Evolutionary conservation across 345 rosid genomes (phyloP).

Genomic region (Cardamine resedifolia): DNA sequence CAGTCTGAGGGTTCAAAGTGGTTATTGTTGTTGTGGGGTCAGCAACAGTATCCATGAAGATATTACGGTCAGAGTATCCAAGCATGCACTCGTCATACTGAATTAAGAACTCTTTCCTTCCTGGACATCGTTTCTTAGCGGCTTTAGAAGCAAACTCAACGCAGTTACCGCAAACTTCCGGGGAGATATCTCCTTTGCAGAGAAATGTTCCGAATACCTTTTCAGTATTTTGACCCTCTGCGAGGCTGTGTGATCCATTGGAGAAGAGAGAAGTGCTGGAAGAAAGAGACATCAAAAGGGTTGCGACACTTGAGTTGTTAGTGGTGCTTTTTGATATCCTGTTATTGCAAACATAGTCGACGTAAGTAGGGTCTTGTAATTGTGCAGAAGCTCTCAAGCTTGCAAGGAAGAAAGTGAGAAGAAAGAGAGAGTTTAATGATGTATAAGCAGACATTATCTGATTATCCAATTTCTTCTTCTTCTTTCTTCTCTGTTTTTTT

Average conservation of each 20-base stretch:
- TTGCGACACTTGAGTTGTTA: constrained; percentile 35
- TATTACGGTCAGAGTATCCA: constrained; percentile 33
- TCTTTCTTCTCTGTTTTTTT: not conserved
- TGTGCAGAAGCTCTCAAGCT: constrained; percentile 32
- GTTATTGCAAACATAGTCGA: not conserved
- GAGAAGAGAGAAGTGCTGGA: not conserved
- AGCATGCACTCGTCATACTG: constrained; percentile 47
- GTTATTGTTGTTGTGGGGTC: not conserved
- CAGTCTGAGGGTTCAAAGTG: constrained; percentile 2
- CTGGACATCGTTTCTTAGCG: constrained; percentile 20
- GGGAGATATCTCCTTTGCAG: constrained; percentile 38
- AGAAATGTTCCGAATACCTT: constrained; percentile 39
- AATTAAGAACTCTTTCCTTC: constrained; percentile 32
- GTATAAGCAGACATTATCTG: constrained; percentile 26
- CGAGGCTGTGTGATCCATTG: constrained; percentile 34
- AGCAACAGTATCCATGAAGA: not conserved
- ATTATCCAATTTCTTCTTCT: too few species aligned
- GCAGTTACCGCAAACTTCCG: constrained; percentile 38
- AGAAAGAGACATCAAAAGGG: constrained; percentile 36
- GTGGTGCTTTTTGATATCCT: constrained; percentile 26
- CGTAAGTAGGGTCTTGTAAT: constrained; percentile 16
- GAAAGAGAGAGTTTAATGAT: constrained; percentile 5
- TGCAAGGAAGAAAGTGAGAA: not conserved
- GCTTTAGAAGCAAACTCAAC: constrained; percentile 5
- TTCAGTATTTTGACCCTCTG: constrained; percentile 30